Evolutionary conservation across 1,284 basidiomycete genomes (phyloP).

Genomic region (Ceratobasidium sp.): DNA sequence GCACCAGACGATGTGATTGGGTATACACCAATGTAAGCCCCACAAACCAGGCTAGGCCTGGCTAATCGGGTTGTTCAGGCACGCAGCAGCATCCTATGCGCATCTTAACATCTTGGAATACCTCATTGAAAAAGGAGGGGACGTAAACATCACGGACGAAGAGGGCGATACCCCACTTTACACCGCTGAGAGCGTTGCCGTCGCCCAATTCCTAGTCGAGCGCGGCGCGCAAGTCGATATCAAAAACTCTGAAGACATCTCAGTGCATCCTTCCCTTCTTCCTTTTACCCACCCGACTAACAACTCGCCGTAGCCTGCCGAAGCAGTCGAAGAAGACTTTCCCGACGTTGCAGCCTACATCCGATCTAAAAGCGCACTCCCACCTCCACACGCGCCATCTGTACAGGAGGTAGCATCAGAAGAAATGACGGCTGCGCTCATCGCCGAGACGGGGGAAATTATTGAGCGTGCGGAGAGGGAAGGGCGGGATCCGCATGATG

Average conservation of each 20-base stretch:
- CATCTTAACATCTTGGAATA: constrained; percentile 79
- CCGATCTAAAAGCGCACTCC: constrained; percentile 52
- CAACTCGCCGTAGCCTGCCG: constrained; percentile 65
- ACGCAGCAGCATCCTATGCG: constrained; percentile 93
- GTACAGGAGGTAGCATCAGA: constrained; percentile 73
- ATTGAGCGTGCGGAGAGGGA: constrained; percentile 68
- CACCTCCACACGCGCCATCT: constrained; percentile 44
- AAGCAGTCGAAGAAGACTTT: constrained; percentile 77
- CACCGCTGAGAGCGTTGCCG: constrained; percentile 82
- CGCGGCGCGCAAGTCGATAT: constrained; percentile 74
- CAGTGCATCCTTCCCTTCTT: constrained; percentile 60
- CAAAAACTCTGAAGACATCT: constrained; percentile 73
- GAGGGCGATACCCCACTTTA: constrained; percentile 93
- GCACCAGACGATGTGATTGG: constrained; percentile 70
- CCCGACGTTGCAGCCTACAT: constrained; percentile 78
- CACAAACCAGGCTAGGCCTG: constrained; percentile 22
- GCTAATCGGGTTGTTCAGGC: constrained; percentile 57
- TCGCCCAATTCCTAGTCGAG: constrained; percentile 78
- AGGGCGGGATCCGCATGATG: constrained; percentile 66
- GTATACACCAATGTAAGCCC: constrained; percentile 82
- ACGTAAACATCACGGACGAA: constrained; percentile 83
- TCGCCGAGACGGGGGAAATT: constrained; percentile 70
- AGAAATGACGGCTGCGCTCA: constrained; percentile 69
- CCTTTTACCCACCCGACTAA: constrained; percentile 4
- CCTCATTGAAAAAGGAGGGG: constrained; percentile 78